These are phyloP conservation scores for Monilinia aucupariae DNA, from an alignment of 2,329 filamentous ascomycete species.

Conservation along the genomic window DNA sequence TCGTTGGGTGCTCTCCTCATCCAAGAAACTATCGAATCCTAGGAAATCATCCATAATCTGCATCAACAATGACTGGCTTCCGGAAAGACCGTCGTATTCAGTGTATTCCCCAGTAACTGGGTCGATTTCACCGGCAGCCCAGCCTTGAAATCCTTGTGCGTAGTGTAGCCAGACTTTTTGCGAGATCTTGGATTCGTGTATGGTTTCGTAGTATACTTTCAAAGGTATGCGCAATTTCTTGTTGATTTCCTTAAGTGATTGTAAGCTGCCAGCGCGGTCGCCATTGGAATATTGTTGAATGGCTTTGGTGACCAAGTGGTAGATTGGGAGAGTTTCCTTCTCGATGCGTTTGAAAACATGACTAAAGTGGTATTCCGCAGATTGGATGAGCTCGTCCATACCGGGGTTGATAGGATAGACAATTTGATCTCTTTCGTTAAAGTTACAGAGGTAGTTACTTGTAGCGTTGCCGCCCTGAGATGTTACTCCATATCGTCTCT, in stretches of 20 bases:
- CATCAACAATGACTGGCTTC: conserved; percentile 37
- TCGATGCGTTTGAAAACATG: conserved; percentile 35
- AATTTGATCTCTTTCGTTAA: conserved; percentile 29
- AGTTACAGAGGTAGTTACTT: conserved; percentile 35
- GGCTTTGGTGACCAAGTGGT: conserved; percentile 8
- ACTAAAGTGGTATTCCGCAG: conserved; percentile 34
- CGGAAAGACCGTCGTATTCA: conserved; percentile 37
- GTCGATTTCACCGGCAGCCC: conserved; percentile 34
- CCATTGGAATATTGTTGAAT: conserved; percentile 12
- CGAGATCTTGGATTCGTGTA: conserved; percentile 32
- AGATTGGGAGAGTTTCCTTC: conserved; percentile 12
- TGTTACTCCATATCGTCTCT: conserved; percentile 33
- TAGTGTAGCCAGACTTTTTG: conserved; percentile 33
- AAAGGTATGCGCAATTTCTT: conserved; percentile 28
- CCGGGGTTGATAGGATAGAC: conserved; percentile 35
- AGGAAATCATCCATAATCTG: conserved; percentile 37
- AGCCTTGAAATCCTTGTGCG: conserved; percentile 38
- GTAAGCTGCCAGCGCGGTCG: conserved; percentile 3
- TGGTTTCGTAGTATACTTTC: conserved; percentile 30
- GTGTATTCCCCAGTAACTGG: conserved; percentile 27
- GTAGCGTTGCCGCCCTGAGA: conserved; percentile 36
- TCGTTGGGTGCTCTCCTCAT: conserved; percentile 19
- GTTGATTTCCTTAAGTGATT: conserved; percentile 13
- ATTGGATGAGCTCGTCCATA: conserved; percentile 29
- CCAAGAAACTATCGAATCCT: conserved; percentile 34